Conservation (phyloP, 345 rosid species). For the Corchorus capsularis region DNA sequence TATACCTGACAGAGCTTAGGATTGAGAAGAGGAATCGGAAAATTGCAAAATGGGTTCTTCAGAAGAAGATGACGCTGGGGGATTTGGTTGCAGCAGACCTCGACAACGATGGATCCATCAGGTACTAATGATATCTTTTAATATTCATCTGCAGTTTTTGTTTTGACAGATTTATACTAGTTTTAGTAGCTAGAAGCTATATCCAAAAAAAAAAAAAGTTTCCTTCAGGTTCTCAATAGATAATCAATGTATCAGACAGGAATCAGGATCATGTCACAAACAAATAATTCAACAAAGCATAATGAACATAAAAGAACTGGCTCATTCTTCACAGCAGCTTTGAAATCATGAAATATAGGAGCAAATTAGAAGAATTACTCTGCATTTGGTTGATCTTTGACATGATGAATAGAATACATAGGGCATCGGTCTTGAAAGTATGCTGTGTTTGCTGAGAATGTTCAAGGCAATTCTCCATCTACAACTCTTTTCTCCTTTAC, state of each 20-base stretch:
- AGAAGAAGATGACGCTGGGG: constrained; percentile 62
- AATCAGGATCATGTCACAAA: background rate
- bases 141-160: background rate
- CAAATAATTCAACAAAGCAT: background rate
- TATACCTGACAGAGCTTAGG: constrained; percentile 56
- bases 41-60: constrained; percentile 65
- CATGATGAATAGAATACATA: background rate
- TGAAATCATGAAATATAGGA: too few relatives aligned
- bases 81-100: constrained; percentile 75
- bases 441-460: background rate
- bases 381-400: background rate
- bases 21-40: constrained; percentile 58
- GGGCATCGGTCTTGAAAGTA: background rate
- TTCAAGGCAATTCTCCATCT: background rate
- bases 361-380: too few relatives aligned
- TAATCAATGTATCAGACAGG: background rate
- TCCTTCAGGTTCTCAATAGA: background rate
- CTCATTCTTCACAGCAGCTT: too few relatives aligned
- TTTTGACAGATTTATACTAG: background rate
- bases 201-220: too few relatives aligned
- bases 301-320: background rate
- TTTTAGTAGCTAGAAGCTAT: background rate
- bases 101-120: constrained; percentile 67
- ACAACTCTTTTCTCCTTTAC: background rate
- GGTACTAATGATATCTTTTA: constrained; percentile 36